phyloP scores from a whole-genome alignment of 345 rosid species.

The Citrus medica region DNA sequence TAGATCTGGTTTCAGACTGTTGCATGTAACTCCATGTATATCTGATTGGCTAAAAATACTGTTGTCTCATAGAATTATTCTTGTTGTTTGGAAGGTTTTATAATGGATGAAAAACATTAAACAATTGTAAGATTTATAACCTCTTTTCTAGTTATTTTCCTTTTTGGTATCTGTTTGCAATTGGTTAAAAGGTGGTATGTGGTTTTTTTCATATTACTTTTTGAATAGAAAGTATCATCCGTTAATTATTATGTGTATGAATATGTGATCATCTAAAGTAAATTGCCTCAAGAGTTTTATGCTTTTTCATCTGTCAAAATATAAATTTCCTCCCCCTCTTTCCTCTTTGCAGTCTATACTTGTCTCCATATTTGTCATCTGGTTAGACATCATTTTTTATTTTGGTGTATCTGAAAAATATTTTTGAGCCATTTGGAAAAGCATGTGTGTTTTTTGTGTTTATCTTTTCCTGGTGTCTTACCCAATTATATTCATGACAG shows the following conservation, averaged over 20 bases:
- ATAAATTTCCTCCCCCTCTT: no score
- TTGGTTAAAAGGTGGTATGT: neutral
- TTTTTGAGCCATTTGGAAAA: neutral
- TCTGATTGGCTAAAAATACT: neutral
- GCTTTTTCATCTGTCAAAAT: neutral
- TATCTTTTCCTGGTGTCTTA: slow-evolving; percentile 6
- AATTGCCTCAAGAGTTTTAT: neutral
- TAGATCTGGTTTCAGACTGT: neutral
- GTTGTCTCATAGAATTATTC: neutral
- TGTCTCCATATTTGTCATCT: neutral
- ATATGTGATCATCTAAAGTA: neutral
- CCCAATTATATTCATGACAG: slow-evolving; percentile 43
- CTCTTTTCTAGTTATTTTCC: neutral
- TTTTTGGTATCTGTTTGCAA: neutral
- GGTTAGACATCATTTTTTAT: neutral
- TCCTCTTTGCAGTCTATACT: neutral
- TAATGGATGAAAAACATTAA: neutral
- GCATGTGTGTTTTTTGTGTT: neutral
- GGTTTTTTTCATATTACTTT: neutral
- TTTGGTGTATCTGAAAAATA: neutral
- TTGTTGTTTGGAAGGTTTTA: neutral
- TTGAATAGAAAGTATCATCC: neutral
- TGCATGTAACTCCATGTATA: neutral
- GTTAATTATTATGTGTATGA: neutral
- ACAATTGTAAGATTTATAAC: neutral